Base-by-base conservation (phyloP, 495 filamentous ascomycete genomes). In the Alectoria sarmentosa region DNA sequence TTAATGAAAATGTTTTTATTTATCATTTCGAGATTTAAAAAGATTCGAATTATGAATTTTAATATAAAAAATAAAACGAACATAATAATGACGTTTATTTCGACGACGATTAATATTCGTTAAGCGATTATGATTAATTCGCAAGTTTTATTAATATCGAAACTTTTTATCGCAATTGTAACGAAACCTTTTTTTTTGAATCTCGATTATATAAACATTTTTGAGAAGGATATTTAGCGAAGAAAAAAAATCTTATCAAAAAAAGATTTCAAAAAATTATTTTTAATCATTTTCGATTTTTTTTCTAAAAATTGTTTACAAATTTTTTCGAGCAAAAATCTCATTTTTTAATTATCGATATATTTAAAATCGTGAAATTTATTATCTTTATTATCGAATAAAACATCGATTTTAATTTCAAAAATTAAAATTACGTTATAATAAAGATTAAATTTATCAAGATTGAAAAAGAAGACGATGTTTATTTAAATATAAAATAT, bases 321-420 rank as follows among this genome's bases (percentile, higher is more conserved):
- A 38, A 38, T 38, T 11, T 38, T 38, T 6, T 6, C 5, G 37
- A 38, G 11, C 11, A 5, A 11, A 6, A 38, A 38, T 6, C 37
- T 38, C 11, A 38, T 11, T 38, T 11, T 38, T 6, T 38, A 38
- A 38, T 38, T 6, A 13, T 42, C 28, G 42, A 28, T 2, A 30
- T n/a, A 48, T 49, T 46, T 10, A 52, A 37, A 36, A 46, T 49
- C 52, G 52, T 62, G 3, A 36, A 62, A 21, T 62, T 46, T 19
- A 34, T 14, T 7, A 48, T 11, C 4, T 41, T 17, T 19, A 60
- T 3, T 21, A 52, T 8, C 9, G 32, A 62, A 1, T 8, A 39
- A 3, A 21, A 46, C 48, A 32, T 30, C 9, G 17, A 23, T 17
- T 46, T 49, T 52, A 30, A 21, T 14, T 36, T 49, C 19, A 42